These are phyloP conservation scores for Omphalotus guepiniiformis DNA, from an alignment of 768 basidiomycete species.

Conservation along the genomic window DNA sequence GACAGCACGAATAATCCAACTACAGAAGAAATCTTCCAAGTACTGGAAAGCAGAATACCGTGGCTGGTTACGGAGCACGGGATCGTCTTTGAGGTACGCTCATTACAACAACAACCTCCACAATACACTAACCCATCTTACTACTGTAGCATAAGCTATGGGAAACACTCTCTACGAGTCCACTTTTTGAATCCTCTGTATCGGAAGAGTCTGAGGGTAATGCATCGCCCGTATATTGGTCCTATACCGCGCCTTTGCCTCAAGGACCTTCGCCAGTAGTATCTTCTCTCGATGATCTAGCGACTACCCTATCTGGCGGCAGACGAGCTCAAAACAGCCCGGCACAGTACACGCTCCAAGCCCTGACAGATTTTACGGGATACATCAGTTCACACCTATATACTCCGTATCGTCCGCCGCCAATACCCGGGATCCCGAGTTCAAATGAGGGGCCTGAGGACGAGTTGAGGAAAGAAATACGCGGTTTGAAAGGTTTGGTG, in stretches of 20 bases:
- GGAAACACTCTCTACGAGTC: conserved; percentile 51
- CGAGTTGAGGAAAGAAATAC: conserved; percentile 68
- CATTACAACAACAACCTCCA: too few species aligned
- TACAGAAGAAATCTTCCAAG: conserved; percentile 55
- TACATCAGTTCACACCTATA: conserved; percentile 77
- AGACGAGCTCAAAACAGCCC: conserved; percentile 29
- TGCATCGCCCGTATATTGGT: conserved; percentile 32
- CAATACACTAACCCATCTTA: too few species aligned
- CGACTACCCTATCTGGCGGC: conserved; percentile 32
- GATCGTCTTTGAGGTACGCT: conserved; percentile 48
- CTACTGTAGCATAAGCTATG: conserved; percentile 48
- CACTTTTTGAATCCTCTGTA: conserved; percentile 43
- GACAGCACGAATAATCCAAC: conserved; percentile 34
- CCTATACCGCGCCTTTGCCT: conserved; percentile 30
- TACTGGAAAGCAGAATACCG: conserved; percentile 53
- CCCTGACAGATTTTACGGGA: conserved; percentile 70
- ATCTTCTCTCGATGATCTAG: conserved; percentile 32
- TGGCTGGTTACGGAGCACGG: conserved; percentile 56
- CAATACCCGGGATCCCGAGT: conserved; percentile 18
- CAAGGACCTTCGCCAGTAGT: conserved; percentile 33
- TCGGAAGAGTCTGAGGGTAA: conserved; percentile 17
- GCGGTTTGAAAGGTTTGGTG: conserved; percentile 74
- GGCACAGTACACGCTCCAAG: conserved; percentile 59
- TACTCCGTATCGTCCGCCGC: conserved; percentile 36
- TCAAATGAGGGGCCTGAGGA: conserved; percentile 46